Conservation (phyloP, 768 basidiomycete genomes). For the Serendipita sp. region DNA sequence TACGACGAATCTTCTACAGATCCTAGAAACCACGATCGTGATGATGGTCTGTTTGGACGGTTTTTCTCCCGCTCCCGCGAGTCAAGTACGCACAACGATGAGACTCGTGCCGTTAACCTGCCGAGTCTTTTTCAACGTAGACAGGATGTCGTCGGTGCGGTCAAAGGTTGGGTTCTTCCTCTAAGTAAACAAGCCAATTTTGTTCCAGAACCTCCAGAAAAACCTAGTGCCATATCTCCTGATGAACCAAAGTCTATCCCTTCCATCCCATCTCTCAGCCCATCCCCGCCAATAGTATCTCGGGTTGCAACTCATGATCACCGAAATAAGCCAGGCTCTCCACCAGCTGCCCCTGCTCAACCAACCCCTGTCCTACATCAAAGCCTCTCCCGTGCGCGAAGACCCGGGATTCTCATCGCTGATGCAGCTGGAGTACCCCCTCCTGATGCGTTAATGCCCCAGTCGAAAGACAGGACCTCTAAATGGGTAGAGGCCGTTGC, state of each 20-base stretch:
- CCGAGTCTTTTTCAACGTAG: background rate
- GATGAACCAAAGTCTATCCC: background rate
- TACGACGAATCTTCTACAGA: background rate
- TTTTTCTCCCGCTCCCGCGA: background rate
- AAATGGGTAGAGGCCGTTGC: background rate
- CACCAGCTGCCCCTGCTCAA: background rate
- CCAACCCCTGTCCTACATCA: background rate
- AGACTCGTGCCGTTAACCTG: background rate
- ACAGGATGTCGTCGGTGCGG: background rate
- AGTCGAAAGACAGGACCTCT: background rate
- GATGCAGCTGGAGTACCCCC: background rate
- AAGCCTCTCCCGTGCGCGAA: background rate
- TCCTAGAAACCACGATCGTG: background rate
- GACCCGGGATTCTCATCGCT: slow-evolving; percentile 1
- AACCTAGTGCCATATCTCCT: background rate
- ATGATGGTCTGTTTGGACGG: background rate
- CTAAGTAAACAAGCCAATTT: background rate
- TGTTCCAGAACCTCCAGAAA: background rate
- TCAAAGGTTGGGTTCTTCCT: background rate
- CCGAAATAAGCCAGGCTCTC: background rate
- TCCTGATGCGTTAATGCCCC: background rate
- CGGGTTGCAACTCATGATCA: background rate
- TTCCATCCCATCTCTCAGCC: slow-evolving; percentile 1
- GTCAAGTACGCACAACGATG: background rate
- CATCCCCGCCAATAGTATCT: background rate